Conservation (phyloP, 2,329 filamentous ascomycete species). For the Tricladium varicosporioides region DNA sequence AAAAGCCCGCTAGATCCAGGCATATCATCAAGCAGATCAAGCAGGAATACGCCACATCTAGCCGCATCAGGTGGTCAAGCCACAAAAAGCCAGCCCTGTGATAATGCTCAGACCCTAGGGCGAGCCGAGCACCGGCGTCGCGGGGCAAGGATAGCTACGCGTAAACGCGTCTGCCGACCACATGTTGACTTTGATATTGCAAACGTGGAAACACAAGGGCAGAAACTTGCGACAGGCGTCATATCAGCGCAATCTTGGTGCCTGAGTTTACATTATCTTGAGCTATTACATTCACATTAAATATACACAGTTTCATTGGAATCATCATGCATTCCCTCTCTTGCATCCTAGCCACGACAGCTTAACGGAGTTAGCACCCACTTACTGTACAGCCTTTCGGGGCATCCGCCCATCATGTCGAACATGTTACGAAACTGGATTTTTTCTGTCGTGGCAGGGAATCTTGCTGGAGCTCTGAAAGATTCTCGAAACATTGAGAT, state of each 20-base stretch:
- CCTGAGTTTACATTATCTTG: too few relatives aligned
- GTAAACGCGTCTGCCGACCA: neutral
- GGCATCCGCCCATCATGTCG: neutral
- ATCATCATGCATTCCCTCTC: too few relatives aligned
- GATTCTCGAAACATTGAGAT: too few relatives aligned
- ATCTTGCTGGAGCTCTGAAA: neutral
- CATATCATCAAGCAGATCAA: neutral
- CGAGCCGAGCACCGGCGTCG: neutral
- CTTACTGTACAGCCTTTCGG: too few relatives aligned
- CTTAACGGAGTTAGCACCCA: too few relatives aligned
- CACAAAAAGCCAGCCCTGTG: neutral
- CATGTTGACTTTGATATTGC: neutral
- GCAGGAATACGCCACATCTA: neutral
- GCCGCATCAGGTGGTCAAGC: neutral
- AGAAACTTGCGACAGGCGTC: too few relatives aligned
- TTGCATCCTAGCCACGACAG: too few relatives aligned
- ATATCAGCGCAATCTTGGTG: too few relatives aligned
- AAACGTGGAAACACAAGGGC: neutral
- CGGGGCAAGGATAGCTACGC: neutral
- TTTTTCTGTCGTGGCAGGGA: neutral
- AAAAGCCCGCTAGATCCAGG: neutral
- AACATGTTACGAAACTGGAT: neutral
- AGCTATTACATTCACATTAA: too few relatives aligned
- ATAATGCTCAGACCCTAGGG: neutral
- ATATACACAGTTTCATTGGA: too few relatives aligned